Conservation (phyloP, 164 flowering plant species). For the Annona cherimola region DNA sequence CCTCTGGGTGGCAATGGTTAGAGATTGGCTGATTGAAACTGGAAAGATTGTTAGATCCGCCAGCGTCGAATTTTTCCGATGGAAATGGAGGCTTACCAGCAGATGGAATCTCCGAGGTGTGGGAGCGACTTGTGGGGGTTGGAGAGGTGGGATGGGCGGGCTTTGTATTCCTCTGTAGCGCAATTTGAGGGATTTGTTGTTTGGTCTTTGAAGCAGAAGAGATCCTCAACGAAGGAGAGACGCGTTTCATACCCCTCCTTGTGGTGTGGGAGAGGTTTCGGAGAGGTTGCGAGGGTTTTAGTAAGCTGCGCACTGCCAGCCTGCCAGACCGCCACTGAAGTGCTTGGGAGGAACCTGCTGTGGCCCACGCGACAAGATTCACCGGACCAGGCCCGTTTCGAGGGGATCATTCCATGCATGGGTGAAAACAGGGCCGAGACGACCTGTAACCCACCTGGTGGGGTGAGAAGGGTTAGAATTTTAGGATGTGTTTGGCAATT, state of each 20-base stretch:
- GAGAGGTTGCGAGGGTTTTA: not conserved
- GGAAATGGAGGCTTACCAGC: slow-evolving; percentile 24
- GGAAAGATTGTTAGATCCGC: slow-evolving; percentile 5
- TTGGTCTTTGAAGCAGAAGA: slow-evolving; percentile 25
- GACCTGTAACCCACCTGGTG: too few relatives aligned
- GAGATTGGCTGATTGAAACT: slow-evolving; percentile 12
- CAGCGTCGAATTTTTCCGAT: slow-evolving; percentile 1
- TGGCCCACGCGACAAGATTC: too few relatives aligned
- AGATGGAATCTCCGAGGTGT: slow-evolving; percentile 8
- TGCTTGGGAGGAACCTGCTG: too few relatives aligned
- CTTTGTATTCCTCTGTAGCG: slow-evolving; percentile 6
- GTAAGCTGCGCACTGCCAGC: too few relatives aligned
- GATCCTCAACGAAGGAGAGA: slow-evolving; percentile 35
- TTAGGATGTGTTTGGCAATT: too few relatives aligned
- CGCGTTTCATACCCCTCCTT: slow-evolving; percentile 37
- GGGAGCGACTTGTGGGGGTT: slow-evolving; percentile 3
- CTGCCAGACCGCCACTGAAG: too few relatives aligned
- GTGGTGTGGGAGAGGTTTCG: not conserved
- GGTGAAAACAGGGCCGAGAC: too few relatives aligned
- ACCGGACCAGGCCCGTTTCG: too few relatives aligned
- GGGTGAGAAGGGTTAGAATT: too few relatives aligned
- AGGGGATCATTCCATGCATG: too few relatives aligned
- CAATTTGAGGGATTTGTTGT: slow-evolving; percentile 9
- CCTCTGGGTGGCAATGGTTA: slow-evolving; percentile 1
- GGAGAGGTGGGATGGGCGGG: slow-evolving; percentile 14